phyloP scores from a whole-genome alignment of 2,329 filamentous ascomycete genomes.

The Reticulascus tulasneorum region DNA sequence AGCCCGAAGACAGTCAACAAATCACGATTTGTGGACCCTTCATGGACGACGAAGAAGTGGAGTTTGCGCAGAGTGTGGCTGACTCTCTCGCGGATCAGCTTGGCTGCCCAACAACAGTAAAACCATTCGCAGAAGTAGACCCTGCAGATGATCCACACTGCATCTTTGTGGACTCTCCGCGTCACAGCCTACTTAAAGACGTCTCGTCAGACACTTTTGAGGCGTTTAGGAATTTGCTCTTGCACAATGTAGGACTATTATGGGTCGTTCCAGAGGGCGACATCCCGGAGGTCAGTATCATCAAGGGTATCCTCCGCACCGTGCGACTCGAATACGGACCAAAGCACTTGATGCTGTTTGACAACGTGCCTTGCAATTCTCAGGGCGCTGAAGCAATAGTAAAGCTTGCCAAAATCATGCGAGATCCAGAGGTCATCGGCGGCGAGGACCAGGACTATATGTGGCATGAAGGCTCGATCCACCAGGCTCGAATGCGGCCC shows the following conservation, averaged over 20 bases:
- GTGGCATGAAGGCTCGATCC: too few species aligned
- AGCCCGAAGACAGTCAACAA: background rate
- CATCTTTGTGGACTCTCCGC: conserved; percentile 6
- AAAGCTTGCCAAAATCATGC: too few species aligned
- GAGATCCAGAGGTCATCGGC: too few species aligned
- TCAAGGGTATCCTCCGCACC: background rate
- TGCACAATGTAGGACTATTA: background rate
- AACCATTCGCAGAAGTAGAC: too few species aligned
- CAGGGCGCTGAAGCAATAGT: too few species aligned
- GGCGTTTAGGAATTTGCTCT: background rate
- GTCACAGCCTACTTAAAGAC: conserved; percentile 20
- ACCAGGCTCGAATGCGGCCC: too few species aligned
- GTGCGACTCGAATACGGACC: background rate
- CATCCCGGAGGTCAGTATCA: background rate
- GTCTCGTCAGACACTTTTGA: conserved; percentile 18
- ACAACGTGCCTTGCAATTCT: too few species aligned
- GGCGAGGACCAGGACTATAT: too few species aligned
- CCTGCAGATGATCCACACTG: too few species aligned
- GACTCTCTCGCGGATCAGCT: too few species aligned
- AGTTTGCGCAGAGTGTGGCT: background rate
- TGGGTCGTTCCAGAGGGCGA: background rate
- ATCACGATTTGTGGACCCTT: background rate
- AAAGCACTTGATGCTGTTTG: background rate
- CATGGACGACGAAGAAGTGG: background rate
- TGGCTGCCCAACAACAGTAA: too few species aligned